These are phyloP conservation scores for Phalaenopsis hybrid DNA, from an alignment of 116 monocot genomes.

Conservation along the genomic window DNA sequence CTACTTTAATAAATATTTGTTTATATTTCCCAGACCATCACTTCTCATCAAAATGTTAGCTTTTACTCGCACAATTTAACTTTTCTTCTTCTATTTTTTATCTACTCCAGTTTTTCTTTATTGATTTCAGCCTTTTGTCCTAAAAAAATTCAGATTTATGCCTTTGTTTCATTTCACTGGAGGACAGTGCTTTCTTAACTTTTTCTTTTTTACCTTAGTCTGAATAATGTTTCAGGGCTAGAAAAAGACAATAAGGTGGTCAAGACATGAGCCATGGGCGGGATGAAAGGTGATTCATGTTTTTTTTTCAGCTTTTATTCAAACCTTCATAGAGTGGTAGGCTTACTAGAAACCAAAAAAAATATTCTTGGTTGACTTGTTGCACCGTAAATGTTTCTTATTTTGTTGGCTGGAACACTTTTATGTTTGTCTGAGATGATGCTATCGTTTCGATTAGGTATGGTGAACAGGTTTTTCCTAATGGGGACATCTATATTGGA, in stretches of 20 bases:
- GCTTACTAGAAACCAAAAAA: not conserved
- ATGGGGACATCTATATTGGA: conserved; percentile 76
- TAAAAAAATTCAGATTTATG: not conserved
- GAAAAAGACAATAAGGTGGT: not conserved
- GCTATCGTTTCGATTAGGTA: conserved; percentile 21
- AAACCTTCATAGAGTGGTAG: not conserved
- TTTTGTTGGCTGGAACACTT: not conserved
- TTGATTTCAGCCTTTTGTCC: not conserved
- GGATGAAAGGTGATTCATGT: conserved; percentile 5
- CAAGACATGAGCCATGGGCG: conserved; percentile 4
- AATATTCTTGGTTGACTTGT: not conserved
- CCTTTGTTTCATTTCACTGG: not conserved
- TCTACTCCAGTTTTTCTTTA: not conserved
- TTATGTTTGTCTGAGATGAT: not conserved
- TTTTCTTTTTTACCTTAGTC: not conserved
- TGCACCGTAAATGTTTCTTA: not conserved
- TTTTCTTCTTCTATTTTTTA: not conserved
- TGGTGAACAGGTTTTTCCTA: conserved; percentile 46
- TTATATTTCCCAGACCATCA: not conserved
- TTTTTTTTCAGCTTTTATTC: not conserved
- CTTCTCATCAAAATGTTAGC: not conserved
- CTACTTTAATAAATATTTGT: not conserved
- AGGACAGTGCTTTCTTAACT: not conserved
- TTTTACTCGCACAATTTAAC: not conserved
- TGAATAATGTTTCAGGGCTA: conserved; percentile 3